phyloP scores from a whole-genome alignment of 1,139 yeast genomes.

The Sugiyamaella paludigena region DNA sequence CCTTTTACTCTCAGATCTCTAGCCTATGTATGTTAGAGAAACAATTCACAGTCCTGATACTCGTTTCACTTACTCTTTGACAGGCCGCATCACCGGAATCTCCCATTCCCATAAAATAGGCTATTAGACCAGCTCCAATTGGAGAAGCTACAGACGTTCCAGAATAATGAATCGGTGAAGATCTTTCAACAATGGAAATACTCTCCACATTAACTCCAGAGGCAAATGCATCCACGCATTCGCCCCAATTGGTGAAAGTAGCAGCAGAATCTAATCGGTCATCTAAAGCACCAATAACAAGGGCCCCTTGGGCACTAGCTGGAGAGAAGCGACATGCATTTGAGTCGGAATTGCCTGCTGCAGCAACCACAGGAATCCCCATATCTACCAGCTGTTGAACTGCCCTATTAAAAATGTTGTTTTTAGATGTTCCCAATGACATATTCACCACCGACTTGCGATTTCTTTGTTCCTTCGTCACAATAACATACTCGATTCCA shows the following conservation, averaged over 20 bases:
- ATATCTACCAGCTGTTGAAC: conserved; percentile 64
- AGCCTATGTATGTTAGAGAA: conserved; percentile 12
- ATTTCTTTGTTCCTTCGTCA: conserved; percentile 33
- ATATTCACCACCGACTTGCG: conserved; percentile 69
- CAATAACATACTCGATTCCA: conserved; percentile 68
- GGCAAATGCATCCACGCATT: conserved; percentile 80
- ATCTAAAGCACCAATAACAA: conserved; percentile 86
- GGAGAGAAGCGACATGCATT: conserved; percentile 83
- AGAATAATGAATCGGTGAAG: conserved; percentile 48
- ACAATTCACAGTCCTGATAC: not conserved
- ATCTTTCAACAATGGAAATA: conserved; percentile 28
- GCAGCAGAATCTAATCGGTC: conserved; percentile 68
- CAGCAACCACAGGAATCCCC: conserved; percentile 77
- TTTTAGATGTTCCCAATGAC: conserved; percentile 71
- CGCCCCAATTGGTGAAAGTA: conserved; percentile 81
- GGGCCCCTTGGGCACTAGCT: conserved; percentile 66
- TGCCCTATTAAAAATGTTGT: conserved; percentile 66
- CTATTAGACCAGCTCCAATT: conserved; percentile 69
- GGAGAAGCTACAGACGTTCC: conserved; percentile 95
- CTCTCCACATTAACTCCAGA: conserved; percentile 70
- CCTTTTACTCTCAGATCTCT: conserved; percentile 26
- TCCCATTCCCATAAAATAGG: conserved; percentile 63
- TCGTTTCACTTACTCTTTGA: conserved; percentile 32
- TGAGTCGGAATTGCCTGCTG: conserved; percentile 80
- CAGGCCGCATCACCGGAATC: conserved; percentile 43